A percentile compares a stretch with the other conserved stretches of the same genome.
phyloP scores from a whole-genome alignment of 208 protist genomes.

The Wallacemonas collosoma region DNA sequence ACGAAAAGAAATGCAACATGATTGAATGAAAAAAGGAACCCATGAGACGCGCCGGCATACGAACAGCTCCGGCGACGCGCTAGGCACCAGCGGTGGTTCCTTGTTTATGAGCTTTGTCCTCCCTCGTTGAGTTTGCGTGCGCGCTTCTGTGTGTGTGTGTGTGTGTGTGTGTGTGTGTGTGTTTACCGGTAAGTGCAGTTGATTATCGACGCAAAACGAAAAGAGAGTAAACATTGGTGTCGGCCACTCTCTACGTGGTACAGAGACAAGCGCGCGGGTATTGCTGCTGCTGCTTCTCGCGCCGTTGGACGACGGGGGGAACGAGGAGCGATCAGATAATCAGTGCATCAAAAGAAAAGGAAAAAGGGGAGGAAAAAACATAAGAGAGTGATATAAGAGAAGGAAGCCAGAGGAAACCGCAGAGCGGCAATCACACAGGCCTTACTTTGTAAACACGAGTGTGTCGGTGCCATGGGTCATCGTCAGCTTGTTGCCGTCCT shows the following conservation, averaged over 20 bases:
- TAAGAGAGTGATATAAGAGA: constrained; percentile 16
- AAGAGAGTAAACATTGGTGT: background rate
- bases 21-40: too few relatives aligned
- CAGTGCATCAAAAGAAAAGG: constrained; percentile 1
- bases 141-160: background rate
- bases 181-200: background rate
- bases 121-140: too few relatives aligned
- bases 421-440: too few relatives aligned
- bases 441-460: constrained; percentile 28
- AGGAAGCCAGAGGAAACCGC: constrained; percentile 9
- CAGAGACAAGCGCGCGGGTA: background rate
- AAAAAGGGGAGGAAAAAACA: constrained; percentile 24
- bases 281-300: too few relatives aligned
- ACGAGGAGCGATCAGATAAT: background rate
- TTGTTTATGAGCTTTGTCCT: too few relatives aligned
- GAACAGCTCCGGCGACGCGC: too few relatives aligned
- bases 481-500: constrained; percentile 25
- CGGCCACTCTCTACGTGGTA: background rate
- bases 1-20: too few relatives aligned
- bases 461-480: constrained; percentile 26
- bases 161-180: background rate
- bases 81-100: too few relatives aligned
- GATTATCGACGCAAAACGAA: background rate
- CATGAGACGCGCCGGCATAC: too few relatives aligned
- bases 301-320: too few relatives aligned